Percentiles rank a stretch among this genome's conserved stretches.
These are phyloP conservation scores for Saxispiralis lemnorum DNA, from an alignment of 495 filamentous ascomycete genomes.

Conservation along the genomic window DNA sequence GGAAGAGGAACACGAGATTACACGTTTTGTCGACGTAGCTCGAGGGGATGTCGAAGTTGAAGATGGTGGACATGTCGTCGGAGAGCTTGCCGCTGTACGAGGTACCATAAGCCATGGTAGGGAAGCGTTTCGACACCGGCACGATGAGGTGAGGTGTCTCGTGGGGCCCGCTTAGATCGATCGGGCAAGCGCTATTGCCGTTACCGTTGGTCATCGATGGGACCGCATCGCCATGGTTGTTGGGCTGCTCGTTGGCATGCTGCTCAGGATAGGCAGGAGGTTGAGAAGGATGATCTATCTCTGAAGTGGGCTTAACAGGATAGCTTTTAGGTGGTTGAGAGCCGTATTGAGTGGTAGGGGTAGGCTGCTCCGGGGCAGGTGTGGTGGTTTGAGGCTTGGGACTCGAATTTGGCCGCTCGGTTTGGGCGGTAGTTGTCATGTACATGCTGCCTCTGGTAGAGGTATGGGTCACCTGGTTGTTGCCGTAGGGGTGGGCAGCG, in stretches of 20 bases:
- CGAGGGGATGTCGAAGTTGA: conserved; percentile 51
- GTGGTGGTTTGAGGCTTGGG: too few relatives aligned
- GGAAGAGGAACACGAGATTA: conserved; percentile 49
- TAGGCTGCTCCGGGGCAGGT: too few relatives aligned
- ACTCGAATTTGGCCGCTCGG: too few relatives aligned
- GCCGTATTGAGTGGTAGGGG: too few relatives aligned
- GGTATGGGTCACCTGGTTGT: conserved; percentile 4
- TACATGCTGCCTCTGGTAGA: conserved; percentile 3
- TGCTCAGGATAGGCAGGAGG: too few relatives aligned
- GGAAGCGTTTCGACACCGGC: conserved; percentile 37
- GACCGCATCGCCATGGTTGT: too few relatives aligned
- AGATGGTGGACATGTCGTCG: conserved; percentile 38
- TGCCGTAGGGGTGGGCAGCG: neutral
- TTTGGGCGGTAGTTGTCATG: conserved; percentile 6
- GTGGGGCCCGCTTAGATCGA: conserved; percentile 32
- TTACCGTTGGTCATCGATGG: too few relatives aligned
- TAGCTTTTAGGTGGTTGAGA: too few relatives aligned
- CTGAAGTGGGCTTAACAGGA: too few relatives aligned
- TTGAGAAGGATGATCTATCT: too few relatives aligned
- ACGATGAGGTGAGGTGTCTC: conserved; percentile 51
- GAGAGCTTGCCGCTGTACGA: conserved; percentile 37
- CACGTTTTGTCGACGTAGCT: conserved; percentile 40
- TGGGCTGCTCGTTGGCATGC: neutral
- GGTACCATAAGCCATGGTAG: conserved; percentile 34
- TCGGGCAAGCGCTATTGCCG: conserved; percentile 24